Base-by-base conservation (phyloP, 2,329 filamentous ascomycete genomes). In the Rachicladosporium sp. region DNA sequence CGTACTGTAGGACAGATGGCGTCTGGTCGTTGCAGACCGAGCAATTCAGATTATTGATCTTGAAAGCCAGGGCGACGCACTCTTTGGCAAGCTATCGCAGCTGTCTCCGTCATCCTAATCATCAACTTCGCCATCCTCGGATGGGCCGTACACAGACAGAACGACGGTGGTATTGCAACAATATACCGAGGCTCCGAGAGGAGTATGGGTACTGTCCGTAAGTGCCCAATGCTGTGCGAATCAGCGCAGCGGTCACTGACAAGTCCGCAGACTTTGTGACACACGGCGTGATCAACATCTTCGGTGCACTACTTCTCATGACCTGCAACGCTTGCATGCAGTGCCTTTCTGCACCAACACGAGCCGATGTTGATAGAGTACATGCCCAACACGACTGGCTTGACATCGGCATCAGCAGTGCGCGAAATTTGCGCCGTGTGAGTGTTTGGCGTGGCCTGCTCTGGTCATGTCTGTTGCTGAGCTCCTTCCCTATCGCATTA, bases 321-420 rank as follows among this genome's bases (percentile, higher is more conserved):
- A 66, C 66, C 5, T 67, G 63, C 33, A 71, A 71, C 47, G 71
- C 68, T 43, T 65, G 60, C 41, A 72, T 73, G 67, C 71, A 75
- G 44, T 58, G 65, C 12, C 52, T 76, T 10, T 64, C 55, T 12
- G 63, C 70, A 1, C 71, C 72, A 0, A 73, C 66, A 2, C 54
- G 72, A 19, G 29, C 36, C 27, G 68, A 74, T 33, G 50, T 74
- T 9, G 65, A 75, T 36, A 47, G 46, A n/a, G 69, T 68, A 1
- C 72, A 76, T 53, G 37, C 45, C 0, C 46, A 50, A 37, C 51
- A 57, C 1, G 53, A 46, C 10, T 67, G 62, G 60, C 50, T 72
- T 1, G 62, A 67, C 27, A 64, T 71, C 33, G 68, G 71, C 0
- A 49, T 68, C 2, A 54, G 61, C 8, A 68, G 64, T 31, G 29